A percentile compares a stretch with the other conserved stretches of the same genome.
phyloP scores from a whole-genome alignment of 495 filamentous ascomycete genomes.

The Trichoderma parareesei region DNA sequence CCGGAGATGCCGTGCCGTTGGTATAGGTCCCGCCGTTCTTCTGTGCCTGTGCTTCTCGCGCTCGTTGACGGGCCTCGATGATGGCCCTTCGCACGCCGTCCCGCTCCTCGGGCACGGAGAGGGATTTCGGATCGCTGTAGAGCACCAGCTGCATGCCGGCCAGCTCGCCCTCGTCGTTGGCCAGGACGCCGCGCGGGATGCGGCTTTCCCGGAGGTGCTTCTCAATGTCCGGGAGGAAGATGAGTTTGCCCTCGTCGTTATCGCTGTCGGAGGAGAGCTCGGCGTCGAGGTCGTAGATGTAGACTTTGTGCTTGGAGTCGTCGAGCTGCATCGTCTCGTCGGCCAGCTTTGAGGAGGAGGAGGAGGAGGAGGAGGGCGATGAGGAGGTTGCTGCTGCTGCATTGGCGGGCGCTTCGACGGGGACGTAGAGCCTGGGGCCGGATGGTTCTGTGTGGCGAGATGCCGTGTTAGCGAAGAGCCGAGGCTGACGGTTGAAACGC shows the following conservation, averaged over 20 bases:
- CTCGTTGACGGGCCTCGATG: slow-evolving; percentile 66
- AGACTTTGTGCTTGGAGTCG: slow-evolving; percentile 77
- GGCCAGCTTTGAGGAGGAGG: slow-evolving; percentile 16
- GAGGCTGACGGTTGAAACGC: no score
- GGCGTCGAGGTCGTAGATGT: slow-evolving; percentile 81
- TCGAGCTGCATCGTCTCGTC: slow-evolving; percentile 77
- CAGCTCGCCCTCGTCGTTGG: slow-evolving; percentile 37
- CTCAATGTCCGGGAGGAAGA: slow-evolving; percentile 80
- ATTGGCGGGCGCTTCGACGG: slow-evolving; percentile 29
- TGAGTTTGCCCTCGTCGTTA: slow-evolving; percentile 45
- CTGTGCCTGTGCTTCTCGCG: slow-evolving; percentile 34
- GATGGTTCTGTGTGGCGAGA: slow-evolving; percentile 35
- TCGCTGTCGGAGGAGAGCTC: slow-evolving; percentile 60
- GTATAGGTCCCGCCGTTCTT: neutral
- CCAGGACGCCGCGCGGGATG: slow-evolving; percentile 60
- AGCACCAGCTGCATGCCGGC: slow-evolving; percentile 65
- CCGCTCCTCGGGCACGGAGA: slow-evolving; percentile 65
- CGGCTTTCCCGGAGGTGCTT: slow-evolving; percentile 55
- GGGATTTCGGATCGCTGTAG: slow-evolving; percentile 67
- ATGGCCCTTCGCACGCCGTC: slow-evolving; percentile 83
- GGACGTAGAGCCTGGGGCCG: slow-evolving; percentile 49
- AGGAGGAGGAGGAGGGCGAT: neutral
- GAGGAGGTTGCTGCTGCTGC: neutral
- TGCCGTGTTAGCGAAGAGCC: neutral
- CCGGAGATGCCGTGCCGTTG: neutral